Evolutionary conservation across 1,284 basidiomycete species (phyloP).

Genomic region (Fomitiporia mediterranea): DNA sequence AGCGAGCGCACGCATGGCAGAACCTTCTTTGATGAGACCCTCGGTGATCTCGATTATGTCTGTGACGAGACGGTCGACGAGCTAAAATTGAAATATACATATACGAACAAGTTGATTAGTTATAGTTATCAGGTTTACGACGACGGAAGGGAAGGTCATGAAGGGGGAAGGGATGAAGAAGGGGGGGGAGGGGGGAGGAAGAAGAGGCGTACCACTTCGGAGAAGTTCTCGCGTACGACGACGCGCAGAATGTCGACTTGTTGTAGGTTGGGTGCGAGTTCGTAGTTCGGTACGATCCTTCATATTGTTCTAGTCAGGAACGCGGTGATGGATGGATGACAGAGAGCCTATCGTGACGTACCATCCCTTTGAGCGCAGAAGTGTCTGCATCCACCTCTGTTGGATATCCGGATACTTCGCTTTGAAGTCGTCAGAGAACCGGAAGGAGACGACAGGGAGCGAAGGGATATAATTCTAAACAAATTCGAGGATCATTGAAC

Average conservation of each 20-base stretch:
- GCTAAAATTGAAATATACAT: too few relatives aligned
- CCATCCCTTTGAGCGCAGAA: conserved; percentile 76
- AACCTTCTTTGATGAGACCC: conserved; percentile 40
- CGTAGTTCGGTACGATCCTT: conserved; percentile 86
- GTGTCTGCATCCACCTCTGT: conserved; percentile 87
- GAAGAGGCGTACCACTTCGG: conserved; percentile 41
- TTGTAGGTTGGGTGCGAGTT: conserved; percentile 68
- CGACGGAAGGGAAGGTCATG: too few relatives aligned
- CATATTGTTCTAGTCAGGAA: too few relatives aligned
- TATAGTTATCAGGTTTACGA: too few relatives aligned
- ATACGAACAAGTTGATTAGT: too few relatives aligned
- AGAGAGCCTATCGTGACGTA: too few relatives aligned
- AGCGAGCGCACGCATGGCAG: conserved; percentile 49
- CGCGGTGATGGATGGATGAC: too few relatives aligned
- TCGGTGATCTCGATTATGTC: conserved; percentile 65
- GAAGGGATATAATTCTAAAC: conserved; percentile 66
- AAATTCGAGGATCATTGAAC: not conserved
- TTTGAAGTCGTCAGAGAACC: conserved; percentile 79
- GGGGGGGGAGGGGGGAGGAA: not conserved
- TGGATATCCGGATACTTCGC: conserved; percentile 67
- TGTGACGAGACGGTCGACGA: conserved; percentile 57
- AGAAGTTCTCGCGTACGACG: conserved; percentile 76
- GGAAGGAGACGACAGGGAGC: conserved; percentile 89
- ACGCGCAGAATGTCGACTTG: conserved; percentile 79
- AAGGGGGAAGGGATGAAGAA: not conserved